These are phyloP conservation scores for Teratosphaeria epicoccoides DNA, from an alignment of 2,329 filamentous ascomycete genomes.

Conservation along the genomic window DNA sequence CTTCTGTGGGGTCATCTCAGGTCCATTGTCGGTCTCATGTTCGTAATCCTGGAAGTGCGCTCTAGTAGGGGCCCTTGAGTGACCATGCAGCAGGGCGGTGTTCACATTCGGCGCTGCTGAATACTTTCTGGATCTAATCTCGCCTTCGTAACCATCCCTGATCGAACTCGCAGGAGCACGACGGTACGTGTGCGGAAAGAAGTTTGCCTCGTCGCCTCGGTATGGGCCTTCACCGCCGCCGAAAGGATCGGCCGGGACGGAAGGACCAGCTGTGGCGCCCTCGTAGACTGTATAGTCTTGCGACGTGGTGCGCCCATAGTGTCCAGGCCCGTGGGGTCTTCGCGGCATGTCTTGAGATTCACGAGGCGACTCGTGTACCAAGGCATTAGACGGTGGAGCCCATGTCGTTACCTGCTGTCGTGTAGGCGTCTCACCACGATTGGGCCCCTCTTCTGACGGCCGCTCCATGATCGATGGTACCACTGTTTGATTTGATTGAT, in stretches of 20 bases:
- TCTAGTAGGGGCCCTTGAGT: neutral
- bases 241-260: neutral
- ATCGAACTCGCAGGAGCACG: neutral
- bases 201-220: neutral
- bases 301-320: conserved; percentile 1
- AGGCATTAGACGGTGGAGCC: neutral
- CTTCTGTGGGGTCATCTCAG: neutral
- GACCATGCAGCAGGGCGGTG: neutral
- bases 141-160: neutral
- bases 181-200: neutral
- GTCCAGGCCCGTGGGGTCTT: conserved; percentile 1
- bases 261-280: neutral
- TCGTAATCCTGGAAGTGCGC: neutral
- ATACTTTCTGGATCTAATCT: neutral
- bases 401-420: conserved; percentile 1
- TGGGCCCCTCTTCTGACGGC: neutral
- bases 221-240: neutral
- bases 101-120: neutral
- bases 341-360: neutral
- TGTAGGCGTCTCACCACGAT: neutral
- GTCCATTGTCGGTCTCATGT: neutral
- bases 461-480: conserved; percentile 2
- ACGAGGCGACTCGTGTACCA: neutral
- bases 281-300: conserved; percentile 2
- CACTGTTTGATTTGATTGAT: neutral